Evolutionary conservation across 2,329 filamentous ascomycete species (phyloP).

Genomic region (Penicillium freii): DNA sequence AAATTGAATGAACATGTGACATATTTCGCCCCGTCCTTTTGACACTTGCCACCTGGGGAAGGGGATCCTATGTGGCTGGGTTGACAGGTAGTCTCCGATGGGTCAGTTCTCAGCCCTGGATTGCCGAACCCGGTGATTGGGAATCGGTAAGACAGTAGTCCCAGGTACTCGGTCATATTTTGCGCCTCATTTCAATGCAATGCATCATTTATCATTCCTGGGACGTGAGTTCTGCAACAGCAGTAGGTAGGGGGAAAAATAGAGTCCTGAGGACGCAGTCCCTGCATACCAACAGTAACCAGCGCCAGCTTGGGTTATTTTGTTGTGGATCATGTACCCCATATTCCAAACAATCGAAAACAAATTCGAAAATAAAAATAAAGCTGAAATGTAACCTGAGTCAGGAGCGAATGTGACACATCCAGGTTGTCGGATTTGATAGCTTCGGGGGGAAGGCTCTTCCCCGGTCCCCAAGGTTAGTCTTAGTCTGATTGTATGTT

Average conservation of each 20-base stretch:
- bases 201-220: conserved; percentile 7
- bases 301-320: conserved; percentile 8
- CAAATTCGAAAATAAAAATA: neutral
- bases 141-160: neutral
- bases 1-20: conserved; percentile 14
- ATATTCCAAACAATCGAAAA: neutral
- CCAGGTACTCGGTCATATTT: conserved; percentile 12
- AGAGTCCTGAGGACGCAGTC: conserved; percentile 7
- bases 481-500: conserved; percentile 16
- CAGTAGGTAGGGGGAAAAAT: conserved; percentile 1
- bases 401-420: conserved; percentile 23
- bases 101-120: conserved; percentile 7
- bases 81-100: conserved; percentile 13
- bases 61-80: neutral
- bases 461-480: conserved; percentile 16
- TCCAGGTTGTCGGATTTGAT: conserved; percentile 19
- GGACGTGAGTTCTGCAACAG: conserved; percentile 1
- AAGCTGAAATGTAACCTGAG: neutral
- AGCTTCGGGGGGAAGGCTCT: conserved; percentile 21
- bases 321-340: conserved; percentile 8
- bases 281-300: conserved; percentile 30
- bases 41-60: conserved; percentile 5
- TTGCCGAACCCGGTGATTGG: neutral
- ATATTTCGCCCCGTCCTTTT: conserved; percentile 8
- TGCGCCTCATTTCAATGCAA: conserved; percentile 8